Evolutionary conservation across 2,329 filamentous ascomycete species (phyloP), one percentile per base, ranked within the genome.

Genomic region (Paraconiothyrium sp.): DNA sequence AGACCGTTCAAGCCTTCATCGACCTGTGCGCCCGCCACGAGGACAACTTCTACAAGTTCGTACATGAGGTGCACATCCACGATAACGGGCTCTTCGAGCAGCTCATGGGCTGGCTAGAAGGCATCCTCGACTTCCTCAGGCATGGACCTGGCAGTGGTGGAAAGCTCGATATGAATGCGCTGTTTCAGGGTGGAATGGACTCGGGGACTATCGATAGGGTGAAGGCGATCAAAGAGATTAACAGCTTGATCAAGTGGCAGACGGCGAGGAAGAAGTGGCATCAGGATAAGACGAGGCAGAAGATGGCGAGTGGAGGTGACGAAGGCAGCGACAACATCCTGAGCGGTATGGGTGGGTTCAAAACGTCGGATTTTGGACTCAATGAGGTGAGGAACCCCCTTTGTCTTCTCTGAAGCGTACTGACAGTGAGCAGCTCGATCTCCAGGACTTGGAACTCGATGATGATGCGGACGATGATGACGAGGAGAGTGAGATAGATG

Each of bases 11-110:
- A 77, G 91, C 93, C 16, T 99, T 99, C 75, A 99, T 99, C 73
- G 95, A 99, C 75, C 86, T 99, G 24, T 99, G 95, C 78, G 91
- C 92, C 68, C 89, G 95, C 47, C 95, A 99, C 77, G 93, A 99
- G 79, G 89, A 96, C 76, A 97, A 97, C 80, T 94, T 99, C 76
- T 99, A 98, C 86, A 98, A 97, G 78, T 99, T 99, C 77, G 91
- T 99, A 3, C 95, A 99, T 78, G 95, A 99, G 80, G 94, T 99
- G 0, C 95, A 99, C 75, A 89, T 92, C 7, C 94, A 99, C 72
- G 95, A 99, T 77, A 97, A 99, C 66, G 95, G 95, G 0, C 87
- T 99, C 1, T 99, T 99, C 72, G 94, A 93, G 39, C 92, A 96
- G 72, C 86, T 99, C 55, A 99, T 99, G 95, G 89, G 89, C 30